Conservation (phyloP, 2,329 filamentous ascomycete species). For the Stemphylium beticola region DNA sequence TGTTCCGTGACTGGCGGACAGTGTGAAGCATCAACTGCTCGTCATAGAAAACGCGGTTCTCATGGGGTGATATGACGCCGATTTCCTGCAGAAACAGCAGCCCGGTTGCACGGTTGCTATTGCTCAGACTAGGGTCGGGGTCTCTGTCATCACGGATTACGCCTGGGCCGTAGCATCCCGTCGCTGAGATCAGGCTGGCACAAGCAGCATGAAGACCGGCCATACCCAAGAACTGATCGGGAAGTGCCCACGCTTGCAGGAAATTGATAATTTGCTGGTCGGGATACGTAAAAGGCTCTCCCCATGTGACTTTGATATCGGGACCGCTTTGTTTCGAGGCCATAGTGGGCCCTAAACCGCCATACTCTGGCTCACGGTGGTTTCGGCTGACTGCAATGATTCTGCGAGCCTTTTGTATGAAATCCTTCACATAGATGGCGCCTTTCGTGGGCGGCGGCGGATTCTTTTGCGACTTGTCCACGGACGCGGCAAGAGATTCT, state of each 20-base stretch:
- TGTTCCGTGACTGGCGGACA: conserved; percentile 52
- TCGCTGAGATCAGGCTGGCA: conserved; percentile 67
- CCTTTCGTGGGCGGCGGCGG: conserved; percentile 19
- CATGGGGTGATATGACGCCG: conserved; percentile 73
- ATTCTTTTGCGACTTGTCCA: conserved; percentile 1
- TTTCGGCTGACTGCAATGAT: conserved; percentile 51
- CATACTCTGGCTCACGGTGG: conserved; percentile 41
- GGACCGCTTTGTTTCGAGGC: conserved; percentile 7
- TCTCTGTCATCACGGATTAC: conserved; percentile 25
- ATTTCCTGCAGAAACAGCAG: conserved; percentile 77
- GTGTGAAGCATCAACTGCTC: conserved; percentile 60
- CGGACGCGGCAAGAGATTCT: conserved; percentile 50
- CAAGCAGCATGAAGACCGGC: conserved; percentile 67
- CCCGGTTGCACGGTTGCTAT: conserved; percentile 51
- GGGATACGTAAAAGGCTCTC: conserved; percentile 54
- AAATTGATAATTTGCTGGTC: conserved; percentile 69
- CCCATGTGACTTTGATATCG: conserved; percentile 20
- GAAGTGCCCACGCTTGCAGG: conserved; percentile 67
- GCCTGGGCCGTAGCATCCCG: conserved; percentile 64
- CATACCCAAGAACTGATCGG: conserved; percentile 32
- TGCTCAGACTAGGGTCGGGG: not conserved
- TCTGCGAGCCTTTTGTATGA: conserved; percentile 50
- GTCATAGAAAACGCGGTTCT: conserved; percentile 69
- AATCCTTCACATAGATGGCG: conserved; percentile 42
- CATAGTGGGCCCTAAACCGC: conserved; percentile 50